Percentiles rank a stretch among this genome's conserved stretches.
Conservation (phyloP, 768 basidiomycete genomes). For the Dictyophora rubrovolvata region DNA sequence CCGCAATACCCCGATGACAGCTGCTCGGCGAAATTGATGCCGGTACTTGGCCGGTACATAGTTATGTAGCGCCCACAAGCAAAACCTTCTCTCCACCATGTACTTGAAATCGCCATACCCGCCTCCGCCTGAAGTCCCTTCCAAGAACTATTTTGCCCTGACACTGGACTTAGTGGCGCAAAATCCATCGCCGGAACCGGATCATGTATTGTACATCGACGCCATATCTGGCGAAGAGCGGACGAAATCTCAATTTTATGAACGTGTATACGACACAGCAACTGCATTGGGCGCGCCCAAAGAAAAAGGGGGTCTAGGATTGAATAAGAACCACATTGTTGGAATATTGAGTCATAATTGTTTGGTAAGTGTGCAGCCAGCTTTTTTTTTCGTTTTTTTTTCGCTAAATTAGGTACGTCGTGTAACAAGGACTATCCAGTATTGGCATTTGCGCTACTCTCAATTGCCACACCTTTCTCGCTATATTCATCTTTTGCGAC, state of each 20-base stretch:
- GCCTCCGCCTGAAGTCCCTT: constrained; percentile 36
- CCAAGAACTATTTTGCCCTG: constrained; percentile 44
- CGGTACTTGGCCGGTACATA: too few relatives aligned
- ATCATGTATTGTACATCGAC: constrained; percentile 50
- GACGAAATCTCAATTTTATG: constrained; percentile 38
- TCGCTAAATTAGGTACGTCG: neutral
- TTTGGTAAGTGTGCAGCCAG: constrained; percentile 45
- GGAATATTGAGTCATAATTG: constrained; percentile 66
- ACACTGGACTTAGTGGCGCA: constrained; percentile 50
- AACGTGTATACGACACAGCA: constrained; percentile 42
- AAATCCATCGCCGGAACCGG: constrained; percentile 50
- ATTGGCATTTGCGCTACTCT: constrained; percentile 39
- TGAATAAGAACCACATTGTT: constrained; percentile 47
- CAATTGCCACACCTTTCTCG: constrained; percentile 40
- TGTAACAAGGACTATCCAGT: constrained; percentile 41
- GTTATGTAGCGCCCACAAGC: too few relatives aligned
- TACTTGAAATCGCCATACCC: constrained; percentile 49
- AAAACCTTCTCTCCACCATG: constrained; percentile 27
- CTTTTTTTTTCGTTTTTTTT: neutral
- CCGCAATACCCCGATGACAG: too few relatives aligned
- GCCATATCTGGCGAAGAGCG: constrained; percentile 37
- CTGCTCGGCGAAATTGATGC: too few relatives aligned
- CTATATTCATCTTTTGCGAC: constrained; percentile 48
- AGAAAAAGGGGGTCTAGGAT: constrained; percentile 49
- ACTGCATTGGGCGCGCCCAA: constrained; percentile 40